Percentiles rank a stretch among this genome's conserved stretches.
Evolutionary conservation across 495 filamentous ascomycete genomes (phyloP).

Genomic region (Evernia prunastri): DNA sequence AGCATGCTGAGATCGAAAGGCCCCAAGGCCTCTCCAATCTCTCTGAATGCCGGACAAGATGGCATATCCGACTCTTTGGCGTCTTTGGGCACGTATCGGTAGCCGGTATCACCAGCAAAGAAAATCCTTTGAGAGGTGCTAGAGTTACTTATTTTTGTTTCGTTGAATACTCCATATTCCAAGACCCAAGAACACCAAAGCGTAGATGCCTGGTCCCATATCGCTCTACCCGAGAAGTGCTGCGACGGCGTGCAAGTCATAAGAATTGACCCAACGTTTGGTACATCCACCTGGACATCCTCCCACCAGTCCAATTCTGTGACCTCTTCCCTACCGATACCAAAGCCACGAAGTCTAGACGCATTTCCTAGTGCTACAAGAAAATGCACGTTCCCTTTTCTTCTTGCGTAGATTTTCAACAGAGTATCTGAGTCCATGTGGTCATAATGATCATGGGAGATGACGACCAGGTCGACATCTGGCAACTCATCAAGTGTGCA

Average conservation of each 20-base stretch:
- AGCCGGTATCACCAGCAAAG: slow-evolving; percentile 34
- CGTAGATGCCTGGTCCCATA: slow-evolving; percentile 30
- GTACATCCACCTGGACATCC: slow-evolving; percentile 27
- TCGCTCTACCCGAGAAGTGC: slow-evolving; percentile 38
- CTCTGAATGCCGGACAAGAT: slow-evolving; percentile 36
- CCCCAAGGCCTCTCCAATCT: slow-evolving; percentile 34
- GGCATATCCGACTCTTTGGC: slow-evolving; percentile 27
- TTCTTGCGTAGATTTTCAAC: slow-evolving; percentile 31
- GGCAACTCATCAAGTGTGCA: slow-evolving; percentile 43
- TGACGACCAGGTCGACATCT: slow-evolving; percentile 42
- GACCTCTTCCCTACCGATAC: slow-evolving; percentile 37
- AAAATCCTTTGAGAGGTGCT: slow-evolving; percentile 5
- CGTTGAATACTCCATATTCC: slow-evolving; percentile 11
- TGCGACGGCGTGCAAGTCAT: slow-evolving; percentile 41
- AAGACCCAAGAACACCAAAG: slow-evolving; percentile 53
- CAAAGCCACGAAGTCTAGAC: slow-evolving; percentile 34
- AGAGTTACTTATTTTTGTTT: not conserved
- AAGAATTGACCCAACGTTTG: slow-evolving; percentile 25
- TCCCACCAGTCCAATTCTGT: slow-evolving; percentile 52
- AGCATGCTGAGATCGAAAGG: slow-evolving; percentile 40
- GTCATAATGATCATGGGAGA: slow-evolving; percentile 50
- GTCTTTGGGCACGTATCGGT: slow-evolving; percentile 29
- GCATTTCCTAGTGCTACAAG: slow-evolving; percentile 40
- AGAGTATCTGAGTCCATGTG: slow-evolving; percentile 44
- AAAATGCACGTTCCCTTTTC: slow-evolving; percentile 35